These are phyloP conservation scores for Populus hybrid DNA, from an alignment of 441 rosid species.

Conservation along the genomic window DNA sequence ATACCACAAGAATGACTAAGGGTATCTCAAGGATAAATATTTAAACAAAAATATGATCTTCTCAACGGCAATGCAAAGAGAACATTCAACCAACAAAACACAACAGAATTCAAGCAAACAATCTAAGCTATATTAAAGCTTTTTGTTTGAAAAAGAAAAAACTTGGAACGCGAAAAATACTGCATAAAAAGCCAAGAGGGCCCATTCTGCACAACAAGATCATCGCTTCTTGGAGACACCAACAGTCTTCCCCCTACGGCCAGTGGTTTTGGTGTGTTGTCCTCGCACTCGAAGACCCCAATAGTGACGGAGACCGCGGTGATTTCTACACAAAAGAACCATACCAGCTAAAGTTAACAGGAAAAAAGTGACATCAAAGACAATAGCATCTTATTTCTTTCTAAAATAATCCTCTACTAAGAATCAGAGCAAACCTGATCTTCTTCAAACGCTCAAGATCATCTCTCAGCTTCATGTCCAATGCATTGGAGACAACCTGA, in stretches of 20 bases:
- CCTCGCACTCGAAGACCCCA: constrained; percentile 94
- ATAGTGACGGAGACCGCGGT: constrained; percentile 91
- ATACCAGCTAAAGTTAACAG: not conserved
- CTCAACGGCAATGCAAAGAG: not conserved
- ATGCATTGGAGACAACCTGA: constrained; percentile 92
- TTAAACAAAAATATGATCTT: not conserved
- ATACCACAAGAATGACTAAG: not conserved
- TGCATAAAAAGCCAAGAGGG: not conserved
- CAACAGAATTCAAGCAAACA: not conserved
- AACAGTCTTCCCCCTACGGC: constrained; percentile 87
- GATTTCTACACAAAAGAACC: constrained; percentile 42
- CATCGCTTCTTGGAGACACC: constrained; percentile 94
- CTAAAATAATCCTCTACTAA: not conserved
- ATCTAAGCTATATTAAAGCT: not conserved
- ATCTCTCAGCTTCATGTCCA: constrained; percentile 97
- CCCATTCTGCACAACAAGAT: constrained; percentile 2
- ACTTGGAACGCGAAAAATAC: not conserved
- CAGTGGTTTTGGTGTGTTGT: constrained; percentile 92
- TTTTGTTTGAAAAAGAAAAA: not conserved
- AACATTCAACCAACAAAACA: not conserved
- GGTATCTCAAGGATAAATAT: not conserved
- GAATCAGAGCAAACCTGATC: constrained; percentile 47
- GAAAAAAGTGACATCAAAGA: not conserved
- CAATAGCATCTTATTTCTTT: not conserved
- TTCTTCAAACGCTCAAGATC: constrained; percentile 90